phyloP scores from a whole-genome alignment of 2,329 filamentous ascomycete genomes.

The Claviceps capensis region DNA sequence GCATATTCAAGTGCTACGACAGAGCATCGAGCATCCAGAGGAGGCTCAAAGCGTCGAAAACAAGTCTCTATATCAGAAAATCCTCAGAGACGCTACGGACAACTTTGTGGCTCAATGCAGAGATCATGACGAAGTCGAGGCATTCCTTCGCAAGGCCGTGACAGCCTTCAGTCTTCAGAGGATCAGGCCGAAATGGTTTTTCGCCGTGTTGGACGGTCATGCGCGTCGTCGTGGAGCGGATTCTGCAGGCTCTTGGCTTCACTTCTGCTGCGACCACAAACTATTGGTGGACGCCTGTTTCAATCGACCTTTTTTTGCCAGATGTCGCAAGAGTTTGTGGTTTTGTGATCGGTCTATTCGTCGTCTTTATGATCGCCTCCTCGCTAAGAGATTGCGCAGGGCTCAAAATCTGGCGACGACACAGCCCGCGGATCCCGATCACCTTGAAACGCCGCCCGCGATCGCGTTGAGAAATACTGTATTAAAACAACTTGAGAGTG shows the following conservation, averaged over 20 bases:
- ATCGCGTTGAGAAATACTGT: constrained; percentile 32
- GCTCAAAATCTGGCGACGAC: constrained; percentile 22
- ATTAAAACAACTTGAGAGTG: constrained; percentile 24
- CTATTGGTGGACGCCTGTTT: constrained; percentile 17
- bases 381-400: constrained; percentile 5
- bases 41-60: constrained; percentile 8
- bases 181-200: constrained; percentile 16
- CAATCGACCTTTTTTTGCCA: constrained; percentile 14
- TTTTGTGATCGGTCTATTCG: constrained; percentile 17
- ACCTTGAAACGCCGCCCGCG: not conserved
- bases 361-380: not conserved
- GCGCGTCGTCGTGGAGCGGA: constrained; percentile 16
- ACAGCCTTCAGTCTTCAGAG: constrained; percentile 12
- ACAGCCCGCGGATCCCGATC: constrained; percentile 3
- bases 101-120: constrained; percentile 14
- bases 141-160: constrained; percentile 15
- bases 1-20: constrained; percentile 12
- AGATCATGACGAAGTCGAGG: constrained; percentile 14
- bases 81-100: constrained; percentile 21
- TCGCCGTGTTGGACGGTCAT: constrained; percentile 18
- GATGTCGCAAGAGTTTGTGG: constrained; percentile 20
- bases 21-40: not conserved
- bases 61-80: constrained; percentile 10
- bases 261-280: constrained; percentile 17
- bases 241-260: constrained; percentile 17